Evolutionary conservation across 129 eudicot species (phyloP).

Genomic region (Centella asiatica): DNA sequence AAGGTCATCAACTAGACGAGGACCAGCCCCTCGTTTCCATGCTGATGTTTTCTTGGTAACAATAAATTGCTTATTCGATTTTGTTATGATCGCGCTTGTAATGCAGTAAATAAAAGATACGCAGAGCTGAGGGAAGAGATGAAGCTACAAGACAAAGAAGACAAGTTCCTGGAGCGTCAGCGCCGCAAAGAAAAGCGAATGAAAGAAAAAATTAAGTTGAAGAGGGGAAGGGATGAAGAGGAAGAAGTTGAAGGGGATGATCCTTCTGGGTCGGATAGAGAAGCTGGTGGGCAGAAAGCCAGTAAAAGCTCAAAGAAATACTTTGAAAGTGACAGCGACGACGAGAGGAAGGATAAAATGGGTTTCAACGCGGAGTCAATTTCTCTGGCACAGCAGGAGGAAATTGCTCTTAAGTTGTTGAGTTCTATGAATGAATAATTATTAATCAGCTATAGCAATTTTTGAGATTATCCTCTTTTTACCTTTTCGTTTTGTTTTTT

Average conservation of each 20-base stretch:
- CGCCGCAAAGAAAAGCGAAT: conserved; percentile 72
- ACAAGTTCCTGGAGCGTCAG: conserved; percentile 59
- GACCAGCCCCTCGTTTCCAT: too few relatives aligned
- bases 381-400: conserved; percentile 83
- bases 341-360: conserved; percentile 21
- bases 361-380: conserved; percentile 34
- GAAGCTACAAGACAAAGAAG: conserved; percentile 67
- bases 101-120: conserved; percentile 62
- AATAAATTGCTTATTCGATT: background rate
- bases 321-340: conserved; percentile 56
- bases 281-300: conserved; percentile 13
- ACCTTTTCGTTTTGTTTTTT: background rate
- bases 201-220: conserved; percentile 62
- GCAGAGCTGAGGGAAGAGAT: conserved; percentile 55
- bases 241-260: conserved; percentile 42
- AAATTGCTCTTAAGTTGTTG: conserved; percentile 82
- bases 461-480: background rate
- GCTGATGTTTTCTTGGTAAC: background rate
- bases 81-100: background rate
- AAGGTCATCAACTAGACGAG: too few relatives aligned
- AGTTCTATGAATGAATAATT: conserved; percentile 58
- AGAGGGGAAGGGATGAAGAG: conserved; percentile 53
- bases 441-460: background rate
- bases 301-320: conserved; percentile 53
- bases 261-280: conserved; percentile 50